Evolutionary conservation across 805 yeast species (phyloP), one percentile per base, ranked within the genome.

Genomic region (Candida xiaguanensis): DNA sequence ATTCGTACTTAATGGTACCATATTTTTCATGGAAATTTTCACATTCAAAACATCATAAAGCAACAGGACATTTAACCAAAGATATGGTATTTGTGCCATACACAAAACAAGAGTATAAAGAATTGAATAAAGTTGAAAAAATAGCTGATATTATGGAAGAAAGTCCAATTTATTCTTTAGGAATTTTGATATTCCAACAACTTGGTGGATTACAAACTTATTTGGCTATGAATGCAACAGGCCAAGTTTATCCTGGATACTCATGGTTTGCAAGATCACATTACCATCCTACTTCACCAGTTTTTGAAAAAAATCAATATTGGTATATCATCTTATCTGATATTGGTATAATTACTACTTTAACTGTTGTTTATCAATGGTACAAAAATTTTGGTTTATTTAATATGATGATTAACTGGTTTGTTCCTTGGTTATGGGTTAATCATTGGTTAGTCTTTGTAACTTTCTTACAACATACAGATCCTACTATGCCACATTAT

Each of bases 391-490:
- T 62, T 48, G 80, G 82, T 22, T 49, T 55, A 25, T 75, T 74
- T 67, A 71, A 72, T 53, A 64, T 76, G 63, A 44, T 68, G 43
- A 67, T 77, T 45, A 65, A 74, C 58, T 78, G 80, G 80, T 70
- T 76, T 43, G 50, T 77, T 35, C 84, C 84, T 42, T 78, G 75
- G 72, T 49, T 70, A 34, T 72, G 72, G 68, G 80, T 76, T 37
- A 78, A 78, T 65, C 82, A 78, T 55, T 78, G 84, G 84, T 67
- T 78, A 53, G 83, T 78, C 27, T 74, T 78, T 50, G 75, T 78
- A 46, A 78, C 84, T 14, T 78, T 67, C 59, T 67, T 78, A 49
- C 84, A 78, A 61, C 84, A 78, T 58, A 72, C 82, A 14, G 82
- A 77, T 55, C 73, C 79, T 35, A 56, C 71, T 2, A 64, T 77